A percentile compares a stretch with the other conserved stretches of the same genome.
phyloP scores from a whole-genome alignment of 1,284 basidiomycete species.

The Pyrrhoderma noxium region DNA sequence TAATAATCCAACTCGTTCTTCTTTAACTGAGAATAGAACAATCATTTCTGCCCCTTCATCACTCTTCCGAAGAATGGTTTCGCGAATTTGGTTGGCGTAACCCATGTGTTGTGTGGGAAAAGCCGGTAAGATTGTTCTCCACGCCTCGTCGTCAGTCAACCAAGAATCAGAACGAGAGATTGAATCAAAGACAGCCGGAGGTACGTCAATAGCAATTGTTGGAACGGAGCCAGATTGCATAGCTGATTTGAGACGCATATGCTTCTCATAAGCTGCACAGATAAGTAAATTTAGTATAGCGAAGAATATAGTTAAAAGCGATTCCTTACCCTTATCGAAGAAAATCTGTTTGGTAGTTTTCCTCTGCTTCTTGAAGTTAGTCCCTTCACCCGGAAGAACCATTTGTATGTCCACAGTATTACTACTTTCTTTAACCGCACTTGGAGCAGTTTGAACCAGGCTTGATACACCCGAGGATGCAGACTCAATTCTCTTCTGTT shows the following conservation, averaged over 20 bases:
- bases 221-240: constrained; percentile 50
- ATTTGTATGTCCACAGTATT: constrained; percentile 48
- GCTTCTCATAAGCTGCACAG: constrained; percentile 52
- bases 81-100: constrained; percentile 60
- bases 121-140: constrained; percentile 48
- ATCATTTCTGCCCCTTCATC: constrained; percentile 56
- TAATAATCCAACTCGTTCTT: constrained; percentile 63
- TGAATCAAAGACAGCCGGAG: constrained; percentile 49
- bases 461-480: constrained; percentile 32
- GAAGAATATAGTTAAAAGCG: constrained; percentile 7
- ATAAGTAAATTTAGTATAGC: too few relatives aligned
- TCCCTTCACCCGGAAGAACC: constrained; percentile 51
- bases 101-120: constrained; percentile 50
- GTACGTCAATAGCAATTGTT: constrained; percentile 65
- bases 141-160: constrained; percentile 67
- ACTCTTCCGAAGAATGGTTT: constrained; percentile 53
- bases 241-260: constrained; percentile 45
- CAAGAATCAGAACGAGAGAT: constrained; percentile 52
- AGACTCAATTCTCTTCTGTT: constrained; percentile 24
- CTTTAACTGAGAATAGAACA: constrained; percentile 59
- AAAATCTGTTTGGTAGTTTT: constrained; percentile 66
- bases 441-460: constrained; percentile 24
- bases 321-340: constrained; percentile 50
- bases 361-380: constrained; percentile 53
- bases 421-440: constrained; percentile 37